Evolutionary conservation across 345 rosid species (phyloP), one percentile per base, ranked within the genome.

Genomic region (Heritiera littoralis): DNA sequence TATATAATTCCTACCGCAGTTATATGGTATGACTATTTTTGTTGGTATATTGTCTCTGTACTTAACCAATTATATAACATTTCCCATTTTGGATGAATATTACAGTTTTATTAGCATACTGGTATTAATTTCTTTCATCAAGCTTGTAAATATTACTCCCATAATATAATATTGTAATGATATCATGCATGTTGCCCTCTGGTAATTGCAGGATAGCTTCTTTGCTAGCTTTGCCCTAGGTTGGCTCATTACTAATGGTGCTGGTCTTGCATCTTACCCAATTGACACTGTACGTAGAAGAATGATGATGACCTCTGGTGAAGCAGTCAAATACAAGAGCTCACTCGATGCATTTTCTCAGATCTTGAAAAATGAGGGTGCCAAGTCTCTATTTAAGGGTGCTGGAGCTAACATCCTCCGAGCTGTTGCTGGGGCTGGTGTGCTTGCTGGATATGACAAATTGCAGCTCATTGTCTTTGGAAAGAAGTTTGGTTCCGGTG

Each of bases 221-320:
- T 83, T 93, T 55, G 98, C 98, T 76, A 93, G 98, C 85, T 93
- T 93, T 80, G 89, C 90, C 15, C 87, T 93, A 11, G 98, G 98
- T 43, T 93, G 98, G 98, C 89, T 90, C 80, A 92, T 93, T 80
- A 93, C 98, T 56, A 90, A 89, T 6, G 98, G 97, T 78, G 98
- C 98, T 56, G 97, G 98, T 38, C 91, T 92, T 78, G 94, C 97
- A 1, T 90, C 97, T 18, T 93, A 93, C 83, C 97, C 98, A 2
- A 87, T 93, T 32, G 98, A 93, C 80, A 92, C 98, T 1, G 97
- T 92, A 45, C 97, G 98, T 11, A 92, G 98, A 89, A 93, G 98
- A 85, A 93, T 93, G 98, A 93, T 93, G 98, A 93, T 92, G 98
- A 93, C 98, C 1, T 93, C 98, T 0, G 98, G 98, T 49, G 97